Evolutionary conservation across 2,329 filamentous ascomycete genomes (phyloP).

Genomic region (Stachybotrys chlorohalonatus): DNA sequence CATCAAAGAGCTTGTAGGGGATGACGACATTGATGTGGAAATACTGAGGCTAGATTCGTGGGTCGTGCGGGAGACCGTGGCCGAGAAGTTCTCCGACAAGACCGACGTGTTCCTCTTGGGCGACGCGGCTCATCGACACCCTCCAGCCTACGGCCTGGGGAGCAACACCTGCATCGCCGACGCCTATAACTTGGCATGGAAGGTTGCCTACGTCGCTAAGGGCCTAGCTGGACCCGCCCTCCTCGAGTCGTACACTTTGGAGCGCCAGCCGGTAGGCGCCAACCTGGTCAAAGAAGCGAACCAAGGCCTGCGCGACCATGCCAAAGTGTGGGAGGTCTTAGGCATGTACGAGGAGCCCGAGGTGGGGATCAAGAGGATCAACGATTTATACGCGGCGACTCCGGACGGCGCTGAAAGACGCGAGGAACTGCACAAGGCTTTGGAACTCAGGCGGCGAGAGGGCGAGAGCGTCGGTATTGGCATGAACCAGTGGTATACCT

Average conservation of each 20-base stretch:
- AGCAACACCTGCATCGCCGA: slow-evolving; percentile 51
- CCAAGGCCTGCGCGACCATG: slow-evolving; percentile 44
- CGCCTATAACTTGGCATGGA: slow-evolving; percentile 47
- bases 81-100: background rate
- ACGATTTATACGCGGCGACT: background rate
- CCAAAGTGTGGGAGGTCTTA: slow-evolving; percentile 32
- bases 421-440: background rate
- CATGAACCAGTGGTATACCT: slow-evolving; percentile 1
- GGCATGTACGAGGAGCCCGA: slow-evolving; percentile 14
- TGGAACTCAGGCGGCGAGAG: background rate
- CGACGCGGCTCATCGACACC: slow-evolving; percentile 48
- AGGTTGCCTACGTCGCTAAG: slow-evolving; percentile 35
- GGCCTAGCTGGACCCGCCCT: slow-evolving; percentile 22
- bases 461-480: background rate
- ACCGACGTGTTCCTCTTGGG: slow-evolving; percentile 25
- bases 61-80: background rate
- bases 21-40: background rate
- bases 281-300: slow-evolving; percentile 46
- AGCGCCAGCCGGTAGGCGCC: slow-evolving; percentile 39
- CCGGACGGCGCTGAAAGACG: background rate
- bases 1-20: background rate
- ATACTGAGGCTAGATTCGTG: background rate
- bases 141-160: slow-evolving; percentile 46
- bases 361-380: background rate
- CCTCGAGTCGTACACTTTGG: slow-evolving; percentile 32